Base-by-base conservation (phyloP, 148 eudicot species). In the Vaccinium vitisidaea region DNA sequence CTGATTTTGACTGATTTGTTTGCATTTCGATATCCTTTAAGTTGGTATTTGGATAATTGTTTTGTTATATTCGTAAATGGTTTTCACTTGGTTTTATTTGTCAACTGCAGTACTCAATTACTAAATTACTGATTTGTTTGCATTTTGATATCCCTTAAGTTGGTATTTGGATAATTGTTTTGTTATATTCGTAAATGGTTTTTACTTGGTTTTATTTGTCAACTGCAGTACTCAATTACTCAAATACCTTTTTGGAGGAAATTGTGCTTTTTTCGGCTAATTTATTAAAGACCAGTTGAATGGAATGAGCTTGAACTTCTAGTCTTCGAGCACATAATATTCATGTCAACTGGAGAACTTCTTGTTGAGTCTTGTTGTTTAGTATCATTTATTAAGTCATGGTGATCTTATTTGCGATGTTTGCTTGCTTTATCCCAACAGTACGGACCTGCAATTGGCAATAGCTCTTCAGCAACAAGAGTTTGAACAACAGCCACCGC, bases 381-480 rank as follows among this genome's bases (percentile, higher is more conserved):
- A 7, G 5, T n/a, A 3, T 15, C 13, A 52, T 27, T 49, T 69
- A 19, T 23, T 61, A n/a, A 8, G 8, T 18, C 30, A 59, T 11
- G 30, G 2, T 25, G 2, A 23, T 50, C 48, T 32, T 32, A 7
- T 52, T 25, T 70, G 30, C 14, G 6, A 14, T 58, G 55, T 67
- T 32, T 54, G 36, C 10, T 58, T 56, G n/a, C 25, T 80, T 78
- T 81, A 46, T 65, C 82, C 74, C 70, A 58, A 84, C 94, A 94
- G 99, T 84, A 92, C 98, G 84, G 99, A 96, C 92, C 81, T 92
- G 86, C 97, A 94, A 85, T 80, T 96, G 87, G 99, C 99, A 19
- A 90, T 93, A 84, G 97, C 97, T 88, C 92, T 96, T 87, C 99
- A 96, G 85, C 94, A 94, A 76, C 95, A 96, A 88, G 99, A 96